A percentile compares a stretch with the other conserved stretches of the same genome.
Evolutionary conservation across 768 basidiomycete species (phyloP).

Genomic region (Boletus rubropictus): DNA sequence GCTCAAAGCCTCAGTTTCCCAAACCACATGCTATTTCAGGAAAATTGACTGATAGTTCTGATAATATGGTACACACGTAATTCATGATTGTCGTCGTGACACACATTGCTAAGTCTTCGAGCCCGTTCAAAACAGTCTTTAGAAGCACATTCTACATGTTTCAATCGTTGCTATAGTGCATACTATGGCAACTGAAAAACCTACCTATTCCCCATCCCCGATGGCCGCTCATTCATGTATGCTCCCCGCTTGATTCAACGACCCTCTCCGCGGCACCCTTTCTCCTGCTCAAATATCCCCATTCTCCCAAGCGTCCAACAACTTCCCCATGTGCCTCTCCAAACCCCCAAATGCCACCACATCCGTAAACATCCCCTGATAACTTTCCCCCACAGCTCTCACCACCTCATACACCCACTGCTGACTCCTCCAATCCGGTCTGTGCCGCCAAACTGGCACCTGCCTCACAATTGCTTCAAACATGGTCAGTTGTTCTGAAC

Average conservation of each 20-base stretch:
- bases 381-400: neutral
- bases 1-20: slow-evolving; percentile 7
- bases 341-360: slow-evolving; percentile 12
- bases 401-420: slow-evolving; percentile 25
- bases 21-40: neutral
- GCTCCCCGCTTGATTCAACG: neutral
- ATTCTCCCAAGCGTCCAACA: slow-evolving; percentile 29
- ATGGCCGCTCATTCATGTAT: neutral
- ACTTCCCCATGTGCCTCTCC: slow-evolving; percentile 21
- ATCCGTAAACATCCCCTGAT: slow-evolving; percentile 12
- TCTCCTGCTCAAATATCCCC: slow-evolving; percentile 19
- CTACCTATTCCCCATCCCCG: neutral
- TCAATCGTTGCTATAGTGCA: slow-evolving; percentile 20
- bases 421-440: slow-evolving; percentile 23
- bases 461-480: slow-evolving; percentile 15
- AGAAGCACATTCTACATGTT: slow-evolving; percentile 3
- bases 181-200: neutral
- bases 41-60: neutral
- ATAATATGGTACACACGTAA: neutral
- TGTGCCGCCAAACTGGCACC: slow-evolving; percentile 18
- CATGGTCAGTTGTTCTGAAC: slow-evolving; percentile 3
- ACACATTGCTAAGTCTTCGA: neutral
- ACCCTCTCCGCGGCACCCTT: neutral
- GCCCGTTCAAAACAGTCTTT: neutral
- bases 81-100: slow-evolving; percentile 15